Base-by-base conservation (phyloP, 495 filamentous ascomycete species). In the Terfezia boudieri region DNA sequence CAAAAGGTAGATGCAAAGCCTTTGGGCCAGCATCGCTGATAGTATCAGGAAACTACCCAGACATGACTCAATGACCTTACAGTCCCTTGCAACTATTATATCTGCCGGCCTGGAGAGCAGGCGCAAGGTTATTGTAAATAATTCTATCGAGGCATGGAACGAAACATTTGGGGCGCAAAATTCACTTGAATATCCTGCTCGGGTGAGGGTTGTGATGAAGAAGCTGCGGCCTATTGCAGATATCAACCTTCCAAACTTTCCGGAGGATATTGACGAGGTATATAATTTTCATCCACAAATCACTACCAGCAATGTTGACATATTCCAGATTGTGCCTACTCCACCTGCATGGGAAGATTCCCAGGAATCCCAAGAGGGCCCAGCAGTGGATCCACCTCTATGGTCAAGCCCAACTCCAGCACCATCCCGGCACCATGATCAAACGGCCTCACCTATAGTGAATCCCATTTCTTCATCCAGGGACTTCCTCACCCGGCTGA, bases 71-170 rank as follows among this genome's bases (percentile, higher is more conserved):
- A 57, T 63, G 1, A 61, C 69, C 5, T 60, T 82, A 4, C 58
- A 66, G 48, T 65, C 60, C 16, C 68, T 82, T 32, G 72, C 77
- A 54, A 57, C 60, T 0, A 65, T 84, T 22, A 64, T 84, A 1
- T 68, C 72, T 37, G 69, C 77, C 37, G 75, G 78, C 8, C 68
- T 86, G 9, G 61, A 72, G 48, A 77, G 73, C 41, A 68, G 67
- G 9, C 74, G 82, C 53, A 71, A 69, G 20, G 63, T 62, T 4
- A 70, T 77, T 32, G 70, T 72, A 12, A 78, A 76, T 54, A 57
- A 61, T 5, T 74, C 77, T 35, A 64, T 82, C 23, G 68, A 69
- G 7, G 69, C 78, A 55, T 85, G 80, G 79, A 76, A 76, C 52
- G 57, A 67, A 1, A 77, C 71, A 0, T 81, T 80, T 64, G 75